Evolutionary conservation across 1,284 basidiomycete species (phyloP), one percentile per base, ranked within the genome.

Genomic region (Puccinia hordei): DNA sequence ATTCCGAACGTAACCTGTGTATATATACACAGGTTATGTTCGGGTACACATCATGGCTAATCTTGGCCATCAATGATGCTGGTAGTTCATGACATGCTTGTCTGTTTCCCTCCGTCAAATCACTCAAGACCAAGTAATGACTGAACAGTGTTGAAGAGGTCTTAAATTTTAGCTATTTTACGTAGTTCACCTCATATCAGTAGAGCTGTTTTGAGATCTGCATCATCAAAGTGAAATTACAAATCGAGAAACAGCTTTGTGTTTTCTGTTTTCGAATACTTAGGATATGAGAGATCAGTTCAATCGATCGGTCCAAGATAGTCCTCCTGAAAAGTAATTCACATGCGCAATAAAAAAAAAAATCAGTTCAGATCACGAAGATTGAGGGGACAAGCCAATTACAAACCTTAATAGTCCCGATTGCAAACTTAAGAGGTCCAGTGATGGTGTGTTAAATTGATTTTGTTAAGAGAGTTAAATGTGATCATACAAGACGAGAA

Each of bases 271-370:
- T 59, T 59, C 30, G 10, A 27, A 27, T 22, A 24, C 10, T 22
- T 59, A 19, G 12, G n/a, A 9, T 27, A 12, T 24, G n/a, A 9
- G 57, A 24, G 9, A 12, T 59, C 38, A 66, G 33, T 51, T 71
- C 27, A 83, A 68, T 81, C 84, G 80, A 95, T 92, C 78, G 95
- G 92, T 71, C 94, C 94, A 59, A 96, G 87, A 85, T 93, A 94
- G 85, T 96, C 94, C 86, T 95, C 94, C 87, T 96, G 95, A 86
- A 96, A 95, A 92, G 94, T 17, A n/a, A 51, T 59, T 27, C 15
- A 15, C n/a, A 33, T 8, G 15, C 10, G 12, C 13, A 24, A 15
- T 93, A 82, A 95, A 95, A 1, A 93, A 93, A 84, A 95, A 95
- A 93, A 63, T 53, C 38, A 49, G 41, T 53, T 38, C 41, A 15